These are phyloP conservation scores for Talaromyces proteolyticus DNA, from an alignment of 495 filamentous ascomycete genomes.

Conservation along the genomic window DNA sequence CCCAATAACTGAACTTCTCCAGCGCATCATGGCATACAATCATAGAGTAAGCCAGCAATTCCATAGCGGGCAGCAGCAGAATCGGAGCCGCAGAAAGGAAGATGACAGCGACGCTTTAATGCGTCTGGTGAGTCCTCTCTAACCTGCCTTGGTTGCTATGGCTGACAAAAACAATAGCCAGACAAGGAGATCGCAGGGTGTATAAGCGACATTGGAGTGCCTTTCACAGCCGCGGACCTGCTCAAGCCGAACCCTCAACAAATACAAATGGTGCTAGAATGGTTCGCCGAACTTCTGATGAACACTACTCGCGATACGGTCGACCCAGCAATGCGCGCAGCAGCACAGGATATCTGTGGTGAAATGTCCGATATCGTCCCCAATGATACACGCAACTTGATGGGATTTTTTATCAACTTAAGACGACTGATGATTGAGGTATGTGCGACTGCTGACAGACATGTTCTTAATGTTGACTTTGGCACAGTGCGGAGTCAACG, in stretches of 20 bases:
- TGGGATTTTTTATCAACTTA: constrained; percentile 86
- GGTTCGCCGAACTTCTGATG: constrained; percentile 90
- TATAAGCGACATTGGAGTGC: constrained; percentile 91
- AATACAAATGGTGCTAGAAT: constrained; percentile 95
- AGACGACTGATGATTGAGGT: constrained; percentile 70
- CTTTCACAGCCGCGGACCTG: constrained; percentile 81
- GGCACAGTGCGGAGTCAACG: constrained; percentile 71
- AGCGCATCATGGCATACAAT: constrained; percentile 50
- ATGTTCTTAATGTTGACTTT: constrained; percentile 6
- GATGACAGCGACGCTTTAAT: constrained; percentile 84
- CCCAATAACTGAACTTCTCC: neutral
- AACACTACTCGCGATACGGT: constrained; percentile 86
- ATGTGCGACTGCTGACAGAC: neutral
- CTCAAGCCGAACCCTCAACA: constrained; percentile 89
- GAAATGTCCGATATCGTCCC: constrained; percentile 77
- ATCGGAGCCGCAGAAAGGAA: constrained; percentile 64
- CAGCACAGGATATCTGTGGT: constrained; percentile 77
- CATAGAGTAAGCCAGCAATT: constrained; percentile 72
- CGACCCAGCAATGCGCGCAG: constrained; percentile 89
- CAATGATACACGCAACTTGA: constrained; percentile 79
- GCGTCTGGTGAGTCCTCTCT: constrained; percentile 56
- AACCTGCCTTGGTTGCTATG: constrained; percentile 1
- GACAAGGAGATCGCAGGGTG: constrained; percentile 93
- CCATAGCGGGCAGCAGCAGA: constrained; percentile 47
- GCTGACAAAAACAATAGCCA: constrained; percentile 34